Evolutionary conservation across 768 basidiomycete species (phyloP).

Genomic region (Tulasnella sp.): DNA sequence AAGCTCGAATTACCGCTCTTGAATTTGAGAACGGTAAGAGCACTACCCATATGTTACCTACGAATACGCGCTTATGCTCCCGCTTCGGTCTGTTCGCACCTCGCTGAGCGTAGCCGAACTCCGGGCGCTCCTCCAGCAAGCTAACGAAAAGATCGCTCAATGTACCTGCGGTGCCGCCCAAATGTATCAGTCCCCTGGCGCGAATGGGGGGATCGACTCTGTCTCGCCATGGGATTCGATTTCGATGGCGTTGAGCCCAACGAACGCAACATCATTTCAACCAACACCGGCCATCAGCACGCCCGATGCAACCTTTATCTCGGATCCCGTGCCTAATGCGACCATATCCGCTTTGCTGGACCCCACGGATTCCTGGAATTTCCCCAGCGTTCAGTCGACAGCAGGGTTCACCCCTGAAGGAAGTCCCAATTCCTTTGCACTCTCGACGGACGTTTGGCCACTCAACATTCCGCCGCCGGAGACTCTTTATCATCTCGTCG

Average conservation of each 20-base stretch:
- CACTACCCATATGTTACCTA: too few relatives aligned
- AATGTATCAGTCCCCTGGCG: too few relatives aligned
- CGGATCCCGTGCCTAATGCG: neutral
- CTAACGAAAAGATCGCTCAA: neutral
- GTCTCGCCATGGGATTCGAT: neutral
- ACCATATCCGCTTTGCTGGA: neutral
- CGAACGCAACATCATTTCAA: neutral
- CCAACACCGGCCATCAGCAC: neutral
- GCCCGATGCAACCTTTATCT: neutral
- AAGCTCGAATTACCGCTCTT: neutral
- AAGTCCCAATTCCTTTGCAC: neutral
- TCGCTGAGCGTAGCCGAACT: slow-evolving; percentile 9
- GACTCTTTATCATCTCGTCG: slow-evolving; percentile 7
- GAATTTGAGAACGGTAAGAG: neutral
- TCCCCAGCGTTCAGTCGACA: neutral
- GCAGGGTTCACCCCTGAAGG: neutral
- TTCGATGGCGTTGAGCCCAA: neutral
- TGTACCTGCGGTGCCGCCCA: neutral
- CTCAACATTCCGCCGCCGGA: slow-evolving; percentile 1
- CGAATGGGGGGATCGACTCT: neutral
- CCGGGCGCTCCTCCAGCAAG: neutral
- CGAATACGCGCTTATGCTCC: neutral
- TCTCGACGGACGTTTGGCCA: slow-evolving; percentile 2
- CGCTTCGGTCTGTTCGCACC: too few relatives aligned
- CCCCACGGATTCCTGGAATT: neutral